Evolutionary conservation across 805 yeast species (phyloP), one percentile per base, ranked within the genome.

Genomic region (Ogataea corticis): DNA sequence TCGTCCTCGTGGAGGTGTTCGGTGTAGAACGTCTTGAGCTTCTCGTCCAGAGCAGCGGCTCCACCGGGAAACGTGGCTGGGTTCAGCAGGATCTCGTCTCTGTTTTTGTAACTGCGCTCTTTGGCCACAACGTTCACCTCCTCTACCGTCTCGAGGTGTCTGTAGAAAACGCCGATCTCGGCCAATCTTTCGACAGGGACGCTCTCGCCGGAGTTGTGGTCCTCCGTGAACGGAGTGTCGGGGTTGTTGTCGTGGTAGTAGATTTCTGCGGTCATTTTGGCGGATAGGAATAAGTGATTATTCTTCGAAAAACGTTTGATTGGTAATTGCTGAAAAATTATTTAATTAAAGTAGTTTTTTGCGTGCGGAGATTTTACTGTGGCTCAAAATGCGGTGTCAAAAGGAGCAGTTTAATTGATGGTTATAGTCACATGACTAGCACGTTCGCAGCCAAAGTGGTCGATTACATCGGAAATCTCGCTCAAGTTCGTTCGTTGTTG

Each of bases 1-100:
- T 92, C 99, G 63, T 92, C 99, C 63, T 92, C 98, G 63, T 92
- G 99, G 43, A 89, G 73, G 66, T 92, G 99, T 61, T 92, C 97
- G 38, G 76, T 71, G 69, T 82, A 87, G 66, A 91, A 90, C 34
- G 68, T 75, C 51, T 77, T 72, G 65, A 92, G 72, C 64, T 89
- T 88, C 41, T 70, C 72, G 52, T 79, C 73, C 57, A 86, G 79
- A 0, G 78, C 83, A 3, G 61, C 63, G 42, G 79, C 83, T 30
- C 82, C 82, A 17, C 83, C 80, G 0, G 80, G 78, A 60, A 89
- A 80, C 0, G 85, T 72, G 3, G 67, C 76, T 23, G 79, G 75
- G 23, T 81, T 76, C 42, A 91, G 74, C 34, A 68, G 69, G 21
- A 92, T 79, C 36, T 70, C 72, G 64, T 92, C 99, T 50, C 95